Percentiles rank a stretch among this genome's conserved stretches.
phyloP scores from a whole-genome alignment of 352 stramenopile genomes.

The Pythium rishiriense region DNA sequence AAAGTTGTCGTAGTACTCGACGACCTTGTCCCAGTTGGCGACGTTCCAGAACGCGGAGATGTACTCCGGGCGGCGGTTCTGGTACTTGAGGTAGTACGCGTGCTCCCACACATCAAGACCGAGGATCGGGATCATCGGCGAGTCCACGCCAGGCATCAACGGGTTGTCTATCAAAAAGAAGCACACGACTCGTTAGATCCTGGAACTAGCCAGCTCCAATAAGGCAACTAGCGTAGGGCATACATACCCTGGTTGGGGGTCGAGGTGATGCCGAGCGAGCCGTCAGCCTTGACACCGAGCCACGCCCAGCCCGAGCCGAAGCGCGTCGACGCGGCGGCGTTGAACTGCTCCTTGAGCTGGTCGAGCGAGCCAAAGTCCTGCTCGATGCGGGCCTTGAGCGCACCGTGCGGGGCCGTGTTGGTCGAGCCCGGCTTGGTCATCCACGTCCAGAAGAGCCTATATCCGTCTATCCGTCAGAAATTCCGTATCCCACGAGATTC shows the following conservation, averaged over 20 bases:
- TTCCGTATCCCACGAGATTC: neutral
- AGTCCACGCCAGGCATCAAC: slow-evolving; percentile 32
- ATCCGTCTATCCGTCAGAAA: neutral
- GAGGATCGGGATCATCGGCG: slow-evolving; percentile 74
- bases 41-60: slow-evolving; percentile 54
- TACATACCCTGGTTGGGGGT: slow-evolving; percentile 82
- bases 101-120: slow-evolving; percentile 90
- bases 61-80: slow-evolving; percentile 76
- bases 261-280: slow-evolving; percentile 85
- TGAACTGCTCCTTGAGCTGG: slow-evolving; percentile 66
- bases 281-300: slow-evolving; percentile 43
- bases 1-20: slow-evolving; percentile 60
- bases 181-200: neutral
- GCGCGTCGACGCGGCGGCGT: slow-evolving; percentile 41
- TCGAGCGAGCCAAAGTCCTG: slow-evolving; percentile 71
- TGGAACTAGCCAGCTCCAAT: neutral
- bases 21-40: slow-evolving; percentile 45
- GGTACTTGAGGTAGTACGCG: slow-evolving; percentile 89
- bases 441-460: slow-evolving; percentile 72
- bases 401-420: slow-evolving; percentile 37
- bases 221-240: neutral
- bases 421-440: slow-evolving; percentile 47
- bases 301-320: slow-evolving; percentile 73
- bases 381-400: slow-evolving; percentile 49
- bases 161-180: slow-evolving; percentile 42